Evolutionary conservation across 805 yeast genomes (phyloP).

Genomic region (Myxozyma kluyveri): DNA sequence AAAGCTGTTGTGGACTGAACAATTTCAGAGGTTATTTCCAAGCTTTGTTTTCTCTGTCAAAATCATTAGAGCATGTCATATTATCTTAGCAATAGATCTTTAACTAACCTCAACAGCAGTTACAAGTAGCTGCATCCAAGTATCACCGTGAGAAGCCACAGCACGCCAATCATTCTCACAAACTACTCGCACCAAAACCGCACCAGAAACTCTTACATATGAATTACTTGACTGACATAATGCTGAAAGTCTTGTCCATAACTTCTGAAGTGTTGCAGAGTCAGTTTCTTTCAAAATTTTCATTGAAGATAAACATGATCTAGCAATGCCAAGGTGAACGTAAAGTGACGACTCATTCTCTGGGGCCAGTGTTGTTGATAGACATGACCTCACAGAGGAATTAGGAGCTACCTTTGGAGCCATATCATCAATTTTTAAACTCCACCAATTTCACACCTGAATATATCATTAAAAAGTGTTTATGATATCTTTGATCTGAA

Average conservation of each 20-base stretch:
- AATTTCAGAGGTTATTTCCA: background rate
- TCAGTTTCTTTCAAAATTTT: conserved; percentile 6
- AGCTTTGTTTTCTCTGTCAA: conserved; percentile 10
- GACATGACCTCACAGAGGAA: conserved; percentile 16
- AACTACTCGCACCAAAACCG: conserved; percentile 13
- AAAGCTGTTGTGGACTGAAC: conserved; percentile 9
- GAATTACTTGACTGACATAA: conserved; percentile 17
- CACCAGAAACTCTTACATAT: conserved; percentile 10
- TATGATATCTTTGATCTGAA: background rate
- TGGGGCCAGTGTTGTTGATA: conserved; percentile 13
- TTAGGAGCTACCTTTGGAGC: background rate
- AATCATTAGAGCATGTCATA: too few relatives aligned
- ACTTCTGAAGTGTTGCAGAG: conserved; percentile 17
- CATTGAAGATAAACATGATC: conserved; percentile 11
- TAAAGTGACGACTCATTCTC: conserved; percentile 15
- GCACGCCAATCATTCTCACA: conserved; percentile 24
- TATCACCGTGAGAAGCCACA: conserved; percentile 23
- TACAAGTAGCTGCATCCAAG: conserved; percentile 22
- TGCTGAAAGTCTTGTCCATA: conserved; percentile 26
- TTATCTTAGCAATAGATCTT: too few relatives aligned
- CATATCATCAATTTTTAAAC: too few relatives aligned
- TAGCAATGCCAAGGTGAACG: conserved; percentile 14
- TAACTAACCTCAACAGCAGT: conserved; percentile 15
- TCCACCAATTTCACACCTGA: too few relatives aligned
- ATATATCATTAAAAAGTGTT: too few relatives aligned